Conservation (phyloP, 495 filamentous ascomycete species). For the Massariosphaeria phaeospora region DNA sequence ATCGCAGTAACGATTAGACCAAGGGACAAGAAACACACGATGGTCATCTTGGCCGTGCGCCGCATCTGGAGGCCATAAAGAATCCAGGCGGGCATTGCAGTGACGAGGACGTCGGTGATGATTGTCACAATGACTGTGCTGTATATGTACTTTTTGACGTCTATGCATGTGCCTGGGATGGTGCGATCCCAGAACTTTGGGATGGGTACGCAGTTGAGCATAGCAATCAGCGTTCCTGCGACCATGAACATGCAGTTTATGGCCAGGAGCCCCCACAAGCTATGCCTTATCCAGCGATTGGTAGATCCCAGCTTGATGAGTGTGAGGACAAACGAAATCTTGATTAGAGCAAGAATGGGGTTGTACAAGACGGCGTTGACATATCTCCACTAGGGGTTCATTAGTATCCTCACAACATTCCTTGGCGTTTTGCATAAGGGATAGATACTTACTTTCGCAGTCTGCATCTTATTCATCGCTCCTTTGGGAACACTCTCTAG, state of each 20-base stretch:
- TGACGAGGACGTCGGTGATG: constrained; percentile 9
- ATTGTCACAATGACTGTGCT: constrained; percentile 10
- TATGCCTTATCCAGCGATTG: constrained; percentile 10
- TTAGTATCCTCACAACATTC: not conserved
- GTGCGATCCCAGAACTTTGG: not conserved
- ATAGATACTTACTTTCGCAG: not conserved
- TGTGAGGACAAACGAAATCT: constrained; percentile 11
- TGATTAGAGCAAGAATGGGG: constrained; percentile 10
- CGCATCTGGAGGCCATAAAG: constrained; percentile 18
- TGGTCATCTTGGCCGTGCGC: constrained; percentile 2
- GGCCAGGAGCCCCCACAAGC: constrained; percentile 6
- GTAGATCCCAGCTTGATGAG: constrained; percentile 9
- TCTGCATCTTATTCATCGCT: not conserved
- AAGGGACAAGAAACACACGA: constrained; percentile 13
- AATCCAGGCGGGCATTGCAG: constrained; percentile 16
- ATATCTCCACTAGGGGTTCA: not conserved
- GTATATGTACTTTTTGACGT: not conserved
- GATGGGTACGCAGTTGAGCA: constrained; percentile 7
- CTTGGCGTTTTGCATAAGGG: not conserved
- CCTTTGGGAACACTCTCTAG: not conserved
- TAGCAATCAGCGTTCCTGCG: not conserved
- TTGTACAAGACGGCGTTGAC: constrained; percentile 9
- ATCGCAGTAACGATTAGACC: constrained; percentile 18
- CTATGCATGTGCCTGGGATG: constrained; percentile 1
- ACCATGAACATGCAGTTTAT: constrained; percentile 8